Base-by-base conservation (phyloP, 306 rosid genomes). In the Abrus precatorius region DNA sequence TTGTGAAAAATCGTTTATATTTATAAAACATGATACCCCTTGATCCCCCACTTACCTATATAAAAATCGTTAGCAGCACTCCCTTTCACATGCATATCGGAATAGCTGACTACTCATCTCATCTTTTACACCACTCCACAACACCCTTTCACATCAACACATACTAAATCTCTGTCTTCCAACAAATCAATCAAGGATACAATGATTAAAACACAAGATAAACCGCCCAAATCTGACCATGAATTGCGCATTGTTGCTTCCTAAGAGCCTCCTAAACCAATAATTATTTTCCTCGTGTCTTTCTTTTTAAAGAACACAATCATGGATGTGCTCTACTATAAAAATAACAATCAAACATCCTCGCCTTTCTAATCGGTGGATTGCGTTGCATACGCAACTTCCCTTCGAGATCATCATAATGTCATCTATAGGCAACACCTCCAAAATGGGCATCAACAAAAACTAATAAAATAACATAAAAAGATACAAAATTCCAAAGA, bases 401-500 rank as follows among this genome's bases (percentile, higher is more conserved):
- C 29, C 5, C 8, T 57, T 14, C 6, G 53, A 64, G 34, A 49
- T 68, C 68, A 82, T 20, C 34, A 27, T 20, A 27, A 66, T 28
- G 44, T 43, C 12, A 7, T 4, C 4, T 69, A 64, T 50, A 77
- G 82, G 69, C 72, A 71, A 65, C 84, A 70, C 55, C 48, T 60
- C 14, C 9, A 61, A 54, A 75, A 10, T 57, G 61, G 27, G 34
- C 14, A 28, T 55, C 81, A 47, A 69, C 30, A 20, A 41, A 63
- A 54, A 49, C 8, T 54, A 9, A 5, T 45, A 62, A 44, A 40
- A n/a, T 63, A 41, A 33, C 1, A 60, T 5, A 63, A 14, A 63
- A 14, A 77, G 73, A 48, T 75, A 80, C 78, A 74, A 53, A 76
- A 78, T 30, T 65, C 75, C 80, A 77, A 80, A 77, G 74, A 81